Evolutionary conservation across 2,329 filamentous ascomycete genomes (phyloP), one percentile per base, ranked within the genome.

Genomic region (Ceratocystis alfenasii): DNA sequence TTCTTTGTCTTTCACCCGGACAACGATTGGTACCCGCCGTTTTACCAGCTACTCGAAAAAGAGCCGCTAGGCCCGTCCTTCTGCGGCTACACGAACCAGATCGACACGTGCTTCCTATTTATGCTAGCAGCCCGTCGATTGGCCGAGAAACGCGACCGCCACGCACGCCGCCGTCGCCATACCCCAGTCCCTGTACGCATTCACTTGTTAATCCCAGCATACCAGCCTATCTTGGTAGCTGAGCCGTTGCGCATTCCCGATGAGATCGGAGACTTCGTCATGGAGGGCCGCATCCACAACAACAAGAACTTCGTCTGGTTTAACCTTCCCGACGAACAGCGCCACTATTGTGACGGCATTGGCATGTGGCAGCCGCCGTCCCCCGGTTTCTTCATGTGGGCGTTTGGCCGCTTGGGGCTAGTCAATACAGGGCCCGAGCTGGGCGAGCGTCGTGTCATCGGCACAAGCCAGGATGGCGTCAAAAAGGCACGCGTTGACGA

Each of bases 1-100:
- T 77, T 77, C 68, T 77, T 77, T 44, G 70, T 77, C 1, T 77
- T 74, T 45, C 76, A 77, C 36, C 76, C 76, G 1, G 76, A 77
- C 45, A 76, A 74, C 50, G 74, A 76, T 61, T 77, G 76, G 76
- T 75, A 77, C 53, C 74, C 75, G 12, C 73, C 72, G 3, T 77
- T 77, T 65, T 75, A 75, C 62, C 73, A 75, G 5, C 70, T 76
- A 0, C 68, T 77, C 15, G 72, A 75, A 10, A 70, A 73, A 2
- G 71, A 71, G 8, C 74, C 73, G 2, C 68, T 76, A 0, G 72
- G 72, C 3, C 71, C 73, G 5, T 70, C 72, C 1, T 77, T 77
- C 53, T 75, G 75, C 66, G 75, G 75, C 28, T 75, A 76, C 67
- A 75, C 75, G 41, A 76, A 76, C 50, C 74, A 77, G 64, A 72